Evolutionary conservation across 352 stramenopile genomes (phyloP).

Genomic region (Globisporangium lucens): DNA sequence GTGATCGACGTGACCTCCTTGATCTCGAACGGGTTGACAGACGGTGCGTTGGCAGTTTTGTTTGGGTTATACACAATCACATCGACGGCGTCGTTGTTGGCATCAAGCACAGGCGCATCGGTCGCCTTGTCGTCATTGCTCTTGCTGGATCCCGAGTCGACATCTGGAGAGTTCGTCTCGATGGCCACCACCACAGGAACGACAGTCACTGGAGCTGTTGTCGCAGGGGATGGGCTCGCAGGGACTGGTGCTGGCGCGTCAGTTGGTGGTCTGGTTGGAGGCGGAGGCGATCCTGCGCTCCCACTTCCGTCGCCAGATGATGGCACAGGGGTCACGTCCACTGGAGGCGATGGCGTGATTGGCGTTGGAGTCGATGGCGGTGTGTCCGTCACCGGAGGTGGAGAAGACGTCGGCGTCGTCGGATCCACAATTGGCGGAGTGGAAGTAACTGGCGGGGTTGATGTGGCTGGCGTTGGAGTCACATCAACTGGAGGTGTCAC

Average conservation of each 20-base stretch:
- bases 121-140: slow-evolving; percentile 17
- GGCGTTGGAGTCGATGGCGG: slow-evolving; percentile 1
- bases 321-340: background rate
- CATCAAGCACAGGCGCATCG: slow-evolving; percentile 24
- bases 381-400: slow-evolving; percentile 12
- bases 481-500: background rate
- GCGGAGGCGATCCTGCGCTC: slow-evolving; percentile 14
- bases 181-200: slow-evolving; percentile 29
- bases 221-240: slow-evolving; percentile 18
- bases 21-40: slow-evolving; percentile 53
- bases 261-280: slow-evolving; percentile 17
- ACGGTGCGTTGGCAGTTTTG: slow-evolving; percentile 22
- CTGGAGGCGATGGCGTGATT: slow-evolving; percentile 10
- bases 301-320: background rate
- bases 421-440: background rate
- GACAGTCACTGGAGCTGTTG: slow-evolving; percentile 24
- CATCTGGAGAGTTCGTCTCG: slow-evolving; percentile 30
- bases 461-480: background rate
- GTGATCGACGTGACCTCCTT: slow-evolving; percentile 28
- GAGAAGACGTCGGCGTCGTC: background rate
- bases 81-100: slow-evolving; percentile 37
- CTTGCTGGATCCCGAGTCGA: slow-evolving; percentile 13
- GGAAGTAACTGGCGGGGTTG: background rate
- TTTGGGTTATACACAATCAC: slow-evolving; percentile 48
- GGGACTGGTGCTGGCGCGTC: background rate